Conservation (phyloP, 2,329 filamentous ascomycete species). For the Cercospora zeina region DNA sequence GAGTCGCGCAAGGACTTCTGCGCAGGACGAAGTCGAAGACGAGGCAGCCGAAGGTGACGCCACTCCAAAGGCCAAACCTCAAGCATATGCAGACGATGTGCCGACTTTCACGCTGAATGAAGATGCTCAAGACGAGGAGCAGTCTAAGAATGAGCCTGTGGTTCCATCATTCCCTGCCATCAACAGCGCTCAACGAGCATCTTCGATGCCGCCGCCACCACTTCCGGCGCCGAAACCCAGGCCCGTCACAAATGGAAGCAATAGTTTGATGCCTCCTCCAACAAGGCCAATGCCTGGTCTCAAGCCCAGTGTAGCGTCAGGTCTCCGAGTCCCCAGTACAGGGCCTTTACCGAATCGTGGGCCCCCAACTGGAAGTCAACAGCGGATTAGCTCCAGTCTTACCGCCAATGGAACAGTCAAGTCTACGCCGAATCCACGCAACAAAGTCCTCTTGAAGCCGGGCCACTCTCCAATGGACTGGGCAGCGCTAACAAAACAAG, state of each 20-base stretch:
- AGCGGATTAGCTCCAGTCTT: slow-evolving; percentile 42
- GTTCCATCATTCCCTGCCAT: slow-evolving; percentile 49
- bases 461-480: slow-evolving; percentile 95
- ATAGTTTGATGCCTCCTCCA: slow-evolving; percentile 38
- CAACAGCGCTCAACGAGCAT: slow-evolving; percentile 51
- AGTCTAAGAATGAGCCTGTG: slow-evolving; percentile 19
- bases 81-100: slow-evolving; percentile 24
- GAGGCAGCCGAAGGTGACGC: slow-evolving; percentile 32
- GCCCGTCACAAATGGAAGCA: slow-evolving; percentile 20
- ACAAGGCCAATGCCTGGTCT: slow-evolving; percentile 25
- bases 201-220: slow-evolving; percentile 41
- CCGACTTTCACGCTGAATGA: slow-evolving; percentile 35
- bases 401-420: slow-evolving; percentile 38
- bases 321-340: slow-evolving; percentile 46
- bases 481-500: slow-evolving; percentile 73
- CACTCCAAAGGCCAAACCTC: slow-evolving; percentile 38
- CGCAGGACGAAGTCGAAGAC: slow-evolving; percentile 16
- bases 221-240: slow-evolving; percentile 22
- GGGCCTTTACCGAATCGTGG: slow-evolving; percentile 54
- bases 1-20: background rate
- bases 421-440: slow-evolving; percentile 47
- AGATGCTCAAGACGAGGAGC: slow-evolving; percentile 36
- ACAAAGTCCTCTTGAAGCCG: slow-evolving; percentile 78
- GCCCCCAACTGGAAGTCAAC: slow-evolving; percentile 43
- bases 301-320: slow-evolving; percentile 38